Base-by-base conservation (phyloP, 371 early-diverging fungal genomes). In the Dinochytrium kinnereticum region DNA sequence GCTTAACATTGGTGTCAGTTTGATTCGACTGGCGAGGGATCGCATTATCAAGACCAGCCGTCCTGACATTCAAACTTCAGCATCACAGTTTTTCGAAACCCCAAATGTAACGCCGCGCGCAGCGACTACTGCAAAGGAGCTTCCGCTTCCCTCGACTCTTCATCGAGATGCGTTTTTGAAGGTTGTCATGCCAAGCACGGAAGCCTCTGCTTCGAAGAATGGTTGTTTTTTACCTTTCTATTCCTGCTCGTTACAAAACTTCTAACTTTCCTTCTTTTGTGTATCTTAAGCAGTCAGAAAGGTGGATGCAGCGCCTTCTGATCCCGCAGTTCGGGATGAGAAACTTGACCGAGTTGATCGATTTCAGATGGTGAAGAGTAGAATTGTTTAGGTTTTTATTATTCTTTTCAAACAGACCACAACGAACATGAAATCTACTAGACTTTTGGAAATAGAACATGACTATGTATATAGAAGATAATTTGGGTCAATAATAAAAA, bases 331-430 rank as follows among this genome's bases (percentile, higher is more conserved):
- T 31, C 69, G 68, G n/a, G 83, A 80, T 51, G 83, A 81, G 26
- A 81, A 81, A 2, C 83, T 97, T 70, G 95, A 95, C 66, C 91
- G 89, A 36, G 92, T 97, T 53, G 95, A 95, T 76, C 86, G 97
- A 30, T 97, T 93, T 82, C 90, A 92, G 36, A 88, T 97, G 86
- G 94, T 94, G 68, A 94, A 92, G 80, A 94, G 93, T 75, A 87
- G 95, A 15, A 94, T 96, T 65, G 94, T 94, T 30, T 96, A 82
- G 61, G 21, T 21, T 21, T 44, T 21, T 44, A 13, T 44, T 21
- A 21, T 44, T 44, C n/a, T n/a, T n/a, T n/a, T n/a, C n/a, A n/a
- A n/a, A n/a, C n/a, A n/a, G n/a, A n/a, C n/a, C n/a, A n/a, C n/a
- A n/a, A n/a, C n/a, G n/a, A n/a, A n/a, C n/a, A n/a, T n/a, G n/a